Conservation (phyloP, 352 stramenopile genomes). For the Phytopythium cucurbitacearum region DNA sequence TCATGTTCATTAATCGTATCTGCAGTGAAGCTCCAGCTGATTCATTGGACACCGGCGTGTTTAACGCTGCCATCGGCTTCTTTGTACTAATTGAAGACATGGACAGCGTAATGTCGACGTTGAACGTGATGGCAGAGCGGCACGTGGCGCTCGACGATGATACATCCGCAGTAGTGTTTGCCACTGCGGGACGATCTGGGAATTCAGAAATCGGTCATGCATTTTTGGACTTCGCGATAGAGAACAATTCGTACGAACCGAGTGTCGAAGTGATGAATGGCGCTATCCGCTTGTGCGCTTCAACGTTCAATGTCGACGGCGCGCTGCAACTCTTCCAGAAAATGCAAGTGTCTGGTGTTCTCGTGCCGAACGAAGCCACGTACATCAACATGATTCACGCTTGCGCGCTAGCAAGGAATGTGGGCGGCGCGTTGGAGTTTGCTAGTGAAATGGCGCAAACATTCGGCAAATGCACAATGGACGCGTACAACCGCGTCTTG, state of each 20-base stretch:
- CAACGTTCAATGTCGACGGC: constrained; percentile 33
- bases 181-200: constrained; percentile 34
- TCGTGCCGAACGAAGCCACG: constrained; percentile 29
- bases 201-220: constrained; percentile 46
- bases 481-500: constrained; percentile 56
- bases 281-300: constrained; percentile 45
- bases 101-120: constrained; percentile 43
- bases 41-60: constrained; percentile 41
- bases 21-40: constrained; percentile 32
- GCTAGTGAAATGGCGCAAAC: constrained; percentile 37
- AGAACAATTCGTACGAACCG: constrained; percentile 28
- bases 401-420: constrained; percentile 44
- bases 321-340: constrained; percentile 48
- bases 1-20: constrained; percentile 36
- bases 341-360: constrained; percentile 32
- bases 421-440: constrained; percentile 33
- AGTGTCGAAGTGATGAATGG: constrained; percentile 46
- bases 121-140: constrained; percentile 53
- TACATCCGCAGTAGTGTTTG: constrained; percentile 60
- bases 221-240: constrained; percentile 63
- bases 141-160: constrained; percentile 34
- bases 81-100: constrained; percentile 47
- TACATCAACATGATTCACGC: constrained; percentile 50
- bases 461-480: constrained; percentile 27
- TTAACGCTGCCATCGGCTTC: constrained; percentile 66